A percentile compares a stretch with the other conserved stretches of the same genome.
Evolutionary conservation across 2,329 filamentous ascomycete species (phyloP).

Genomic region (Aureobasidium subglaciale): DNA sequence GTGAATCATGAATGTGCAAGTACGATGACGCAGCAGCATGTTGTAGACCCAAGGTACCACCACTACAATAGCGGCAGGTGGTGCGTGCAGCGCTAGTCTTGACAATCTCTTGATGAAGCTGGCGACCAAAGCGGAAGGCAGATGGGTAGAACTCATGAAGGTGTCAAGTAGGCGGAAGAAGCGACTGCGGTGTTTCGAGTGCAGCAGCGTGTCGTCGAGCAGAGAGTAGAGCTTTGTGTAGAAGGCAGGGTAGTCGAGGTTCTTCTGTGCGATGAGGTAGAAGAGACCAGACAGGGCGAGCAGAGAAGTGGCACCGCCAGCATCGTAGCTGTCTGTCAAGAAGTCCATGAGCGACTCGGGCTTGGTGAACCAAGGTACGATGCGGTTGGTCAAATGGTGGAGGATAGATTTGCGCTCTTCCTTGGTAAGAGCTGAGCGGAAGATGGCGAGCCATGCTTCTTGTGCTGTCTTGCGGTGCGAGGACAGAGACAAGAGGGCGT

Average conservation of each 20-base stretch:
- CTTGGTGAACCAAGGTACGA: slow-evolving; percentile 83
- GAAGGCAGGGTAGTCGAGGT: slow-evolving; percentile 88
- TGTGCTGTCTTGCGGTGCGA: slow-evolving; percentile 76
- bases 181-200: slow-evolving; percentile 87
- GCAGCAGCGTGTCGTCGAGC: slow-evolving; percentile 74
- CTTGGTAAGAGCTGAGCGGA: slow-evolving; percentile 59
- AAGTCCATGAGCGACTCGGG: slow-evolving; percentile 93
- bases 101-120: slow-evolving; percentile 95
- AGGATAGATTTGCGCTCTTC: slow-evolving; percentile 75
- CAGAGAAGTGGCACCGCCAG: slow-evolving; percentile 78
- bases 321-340: slow-evolving; percentile 85
- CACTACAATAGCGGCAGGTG: slow-evolving; percentile 80
- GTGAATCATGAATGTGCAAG: slow-evolving; percentile 94
- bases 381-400: slow-evolving; percentile 64
- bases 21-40: slow-evolving; percentile 79
- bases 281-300: slow-evolving; percentile 89
- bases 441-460: slow-evolving; percentile 75
- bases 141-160: slow-evolving; percentile 84
- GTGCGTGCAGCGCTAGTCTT: slow-evolving; percentile 75
- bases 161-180: slow-evolving; percentile 91
- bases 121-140: slow-evolving; percentile 82
- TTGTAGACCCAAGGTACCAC: slow-evolving; percentile 95
- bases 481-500: slow-evolving; percentile 56
- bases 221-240: slow-evolving; percentile 91
- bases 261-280: slow-evolving; percentile 86